Evolutionary conservation across 768 basidiomycete species (phyloP).

Genomic region (Wakefieldia striispora): DNA sequence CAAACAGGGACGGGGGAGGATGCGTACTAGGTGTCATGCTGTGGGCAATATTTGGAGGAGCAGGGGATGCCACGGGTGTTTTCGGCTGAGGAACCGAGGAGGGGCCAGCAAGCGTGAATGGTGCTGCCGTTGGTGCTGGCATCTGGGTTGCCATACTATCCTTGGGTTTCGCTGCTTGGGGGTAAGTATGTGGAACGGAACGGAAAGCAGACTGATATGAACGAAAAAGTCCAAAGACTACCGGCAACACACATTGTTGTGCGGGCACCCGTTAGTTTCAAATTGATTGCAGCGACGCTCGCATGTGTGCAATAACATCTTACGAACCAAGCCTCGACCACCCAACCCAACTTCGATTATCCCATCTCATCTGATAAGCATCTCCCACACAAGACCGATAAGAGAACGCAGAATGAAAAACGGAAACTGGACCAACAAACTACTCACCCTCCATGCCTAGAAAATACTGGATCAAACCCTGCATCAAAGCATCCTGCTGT

Average conservation of each 20-base stretch:
- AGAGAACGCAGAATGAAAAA: not conserved
- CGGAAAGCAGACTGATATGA: not conserved
- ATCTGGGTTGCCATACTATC: slow-evolving; percentile 11
- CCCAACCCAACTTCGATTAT: too few species aligned
- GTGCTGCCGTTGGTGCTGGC: slow-evolving; percentile 8
- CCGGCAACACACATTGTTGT: not conserved
- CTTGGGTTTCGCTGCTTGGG: slow-evolving; percentile 21
- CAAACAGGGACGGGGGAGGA: slow-evolving; percentile 28
- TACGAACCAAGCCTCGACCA: not conserved
- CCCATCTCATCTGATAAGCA: too few species aligned
- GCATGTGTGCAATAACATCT: too few species aligned
- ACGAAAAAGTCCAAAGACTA: too few species aligned
- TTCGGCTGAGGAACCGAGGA: slow-evolving; percentile 12
- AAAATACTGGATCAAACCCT: slow-evolving; percentile 78
- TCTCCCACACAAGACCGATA: too few species aligned
- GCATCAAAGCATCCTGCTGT: slow-evolving; percentile 82
- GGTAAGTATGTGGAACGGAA: slow-evolving; percentile 6
- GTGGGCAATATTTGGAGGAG: slow-evolving; percentile 12
- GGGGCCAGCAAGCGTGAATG: slow-evolving; percentile 9
- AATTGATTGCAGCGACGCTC: too few species aligned
- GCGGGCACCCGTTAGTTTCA: too few species aligned
- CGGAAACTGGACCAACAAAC: slow-evolving; percentile 8
- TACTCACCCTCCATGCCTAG: slow-evolving; percentile 63
- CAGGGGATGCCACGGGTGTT: slow-evolving; percentile 17
- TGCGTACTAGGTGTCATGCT: slow-evolving; percentile 35